phyloP scores from a whole-genome alignment of 1,284 basidiomycete genomes.

The Anthracocystis panici-leucophaei region DNA sequence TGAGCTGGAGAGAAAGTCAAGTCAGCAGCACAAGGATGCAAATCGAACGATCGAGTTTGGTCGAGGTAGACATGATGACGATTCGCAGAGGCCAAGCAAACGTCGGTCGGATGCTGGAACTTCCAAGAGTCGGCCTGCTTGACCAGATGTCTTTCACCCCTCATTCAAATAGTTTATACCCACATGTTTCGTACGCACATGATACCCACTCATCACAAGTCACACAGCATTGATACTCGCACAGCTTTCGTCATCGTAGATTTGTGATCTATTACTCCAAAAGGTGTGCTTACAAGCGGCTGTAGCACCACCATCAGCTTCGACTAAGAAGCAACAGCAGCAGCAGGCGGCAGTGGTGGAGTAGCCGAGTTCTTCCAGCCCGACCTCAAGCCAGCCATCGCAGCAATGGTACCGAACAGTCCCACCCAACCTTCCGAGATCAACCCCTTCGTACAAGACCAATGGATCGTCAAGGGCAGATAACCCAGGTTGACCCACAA shows the following conservation, averaged over 20 bases:
- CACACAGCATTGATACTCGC: not conserved
- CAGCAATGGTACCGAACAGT: slow-evolving; percentile 67
- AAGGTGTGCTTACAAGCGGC: not conserved
- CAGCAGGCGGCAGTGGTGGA: slow-evolving; percentile 29
- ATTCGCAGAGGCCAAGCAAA: not conserved
- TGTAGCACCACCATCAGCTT: not conserved
- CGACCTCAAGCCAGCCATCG: slow-evolving; percentile 56
- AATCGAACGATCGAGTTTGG: slow-evolving; percentile 16
- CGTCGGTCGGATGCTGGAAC: not conserved
- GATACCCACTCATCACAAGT: slow-evolving; percentile 1
- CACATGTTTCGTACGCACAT: not conserved
- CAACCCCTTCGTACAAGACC: slow-evolving; percentile 71
- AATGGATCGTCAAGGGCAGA: slow-evolving; percentile 84
- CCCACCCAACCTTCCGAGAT: slow-evolving; percentile 66
- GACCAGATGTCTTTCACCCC: not conserved
- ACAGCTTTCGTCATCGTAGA: not conserved
- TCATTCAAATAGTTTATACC: not conserved
- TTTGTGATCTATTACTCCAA: not conserved
- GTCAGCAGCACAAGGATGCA: not conserved
- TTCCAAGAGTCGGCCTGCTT: not conserved
- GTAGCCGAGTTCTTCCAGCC: slow-evolving; percentile 63
- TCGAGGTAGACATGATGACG: not conserved
- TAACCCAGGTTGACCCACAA: slow-evolving; percentile 80
- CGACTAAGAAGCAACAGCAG: slow-evolving; percentile 4
- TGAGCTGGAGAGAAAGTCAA: not conserved